Evolutionary conservation across 805 yeast species (phyloP).

Genomic region (Metschnikowia vanudenii): DNA sequence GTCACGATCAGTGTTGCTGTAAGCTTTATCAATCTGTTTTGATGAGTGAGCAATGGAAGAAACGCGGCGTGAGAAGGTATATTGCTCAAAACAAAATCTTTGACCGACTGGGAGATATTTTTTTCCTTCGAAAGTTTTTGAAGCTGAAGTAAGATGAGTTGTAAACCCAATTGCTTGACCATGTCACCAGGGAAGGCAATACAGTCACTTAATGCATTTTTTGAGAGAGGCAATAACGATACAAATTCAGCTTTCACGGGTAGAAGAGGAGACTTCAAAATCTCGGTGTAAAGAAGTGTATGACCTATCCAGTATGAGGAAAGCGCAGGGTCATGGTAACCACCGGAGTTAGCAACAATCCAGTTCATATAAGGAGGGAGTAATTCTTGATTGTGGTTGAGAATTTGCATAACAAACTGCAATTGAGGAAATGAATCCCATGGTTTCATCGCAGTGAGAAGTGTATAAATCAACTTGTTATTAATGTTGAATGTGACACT

Average conservation of each 20-base stretch:
- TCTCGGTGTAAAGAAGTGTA: constrained; percentile 57
- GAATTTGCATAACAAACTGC: constrained; percentile 49
- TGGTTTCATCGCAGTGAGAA: constrained; percentile 69
- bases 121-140: constrained; percentile 27
- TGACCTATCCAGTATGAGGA: constrained; percentile 83
- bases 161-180: constrained; percentile 62
- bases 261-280: constrained; percentile 52
- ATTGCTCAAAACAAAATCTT: constrained; percentile 25
- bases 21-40: constrained; percentile 44
- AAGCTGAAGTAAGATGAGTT: constrained; percentile 61
- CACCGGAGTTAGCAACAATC: constrained; percentile 54
- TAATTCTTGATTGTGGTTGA: constrained; percentile 62
- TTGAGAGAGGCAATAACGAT: constrained; percentile 63
- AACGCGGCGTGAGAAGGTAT: constrained; percentile 47
- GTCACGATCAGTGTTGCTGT: constrained; percentile 47
- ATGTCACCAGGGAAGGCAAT: constrained; percentile 46
- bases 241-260: constrained; percentile 55
- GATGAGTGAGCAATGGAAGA: constrained; percentile 43
- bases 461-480: constrained; percentile 64
- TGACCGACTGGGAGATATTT: constrained; percentile 24
- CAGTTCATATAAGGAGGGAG: constrained; percentile 67
- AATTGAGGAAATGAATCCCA: constrained; percentile 73
- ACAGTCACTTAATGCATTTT: constrained; percentile 55
- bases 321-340: constrained; percentile 74
- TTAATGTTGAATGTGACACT: constrained; percentile 55